Evolutionary conservation across 192 early-diverging fungal species (phyloP).

Genomic region (Jimgerdemannia flammicorona): DNA sequence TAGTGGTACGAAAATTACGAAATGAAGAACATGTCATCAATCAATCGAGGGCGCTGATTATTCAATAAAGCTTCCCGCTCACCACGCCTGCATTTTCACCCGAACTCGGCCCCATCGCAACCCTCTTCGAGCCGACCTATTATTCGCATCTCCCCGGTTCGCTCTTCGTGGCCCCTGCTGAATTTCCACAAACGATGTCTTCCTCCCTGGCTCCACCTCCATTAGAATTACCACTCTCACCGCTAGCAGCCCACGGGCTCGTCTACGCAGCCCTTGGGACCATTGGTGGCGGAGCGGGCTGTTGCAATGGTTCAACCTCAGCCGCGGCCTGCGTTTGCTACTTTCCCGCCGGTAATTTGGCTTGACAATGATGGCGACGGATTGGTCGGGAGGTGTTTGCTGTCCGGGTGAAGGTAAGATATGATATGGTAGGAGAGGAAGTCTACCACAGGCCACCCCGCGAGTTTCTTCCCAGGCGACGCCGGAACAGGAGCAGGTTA

Average conservation of each 20-base stretch:
- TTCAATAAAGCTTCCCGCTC: too few species aligned
- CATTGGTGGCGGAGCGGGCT: slow-evolving; percentile 10
- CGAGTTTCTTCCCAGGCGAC: slow-evolving; percentile 19
- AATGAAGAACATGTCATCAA: too few species aligned
- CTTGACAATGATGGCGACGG: background rate
- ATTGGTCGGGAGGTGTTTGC: background rate
- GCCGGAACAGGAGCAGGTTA: background rate
- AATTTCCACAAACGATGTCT: slow-evolving; percentile 8
- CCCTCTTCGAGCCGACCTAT: too few species aligned
- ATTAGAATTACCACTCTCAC: too few species aligned
- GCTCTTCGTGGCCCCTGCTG: slow-evolving; percentile 1
- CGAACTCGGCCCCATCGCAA: background rate
- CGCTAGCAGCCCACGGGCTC: slow-evolving; percentile 16
- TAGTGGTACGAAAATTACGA: too few species aligned
- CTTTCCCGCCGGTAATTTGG: slow-evolving; percentile 35
- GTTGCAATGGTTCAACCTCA: slow-evolving; percentile 6
- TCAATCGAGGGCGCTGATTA: too few species aligned
- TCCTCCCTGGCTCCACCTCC: too few species aligned
- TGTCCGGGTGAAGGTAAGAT: too few species aligned
- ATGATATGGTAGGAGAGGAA: background rate
- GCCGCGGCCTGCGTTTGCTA: slow-evolving; percentile 10
- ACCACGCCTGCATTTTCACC: too few species aligned
- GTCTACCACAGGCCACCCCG: slow-evolving; percentile 21
- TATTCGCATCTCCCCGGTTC: background rate
- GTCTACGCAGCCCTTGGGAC: slow-evolving; percentile 2